Base-by-base conservation (phyloP, 1,139 yeast genomes). In the Pichia norvegensis region DNA sequence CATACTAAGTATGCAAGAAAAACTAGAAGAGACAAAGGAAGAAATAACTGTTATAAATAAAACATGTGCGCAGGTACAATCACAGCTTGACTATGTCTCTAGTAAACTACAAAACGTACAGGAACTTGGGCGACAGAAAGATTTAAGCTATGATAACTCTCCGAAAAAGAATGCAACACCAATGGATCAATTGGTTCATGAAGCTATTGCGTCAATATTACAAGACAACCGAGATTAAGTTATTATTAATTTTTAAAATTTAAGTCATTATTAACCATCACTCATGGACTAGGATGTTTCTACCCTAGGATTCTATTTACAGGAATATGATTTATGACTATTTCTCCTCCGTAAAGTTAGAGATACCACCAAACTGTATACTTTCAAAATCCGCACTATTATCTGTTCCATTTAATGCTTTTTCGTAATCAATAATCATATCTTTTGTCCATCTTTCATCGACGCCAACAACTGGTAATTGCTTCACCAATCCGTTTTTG, bases 1-100 rank as follows among this genome's bases (percentile, higher is more conserved):
- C 55, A 77, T 77, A 29, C 67, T 76, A 69, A 64, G 72, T 45
- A 63, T 76, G 49, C 70, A 69, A 51, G 70, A 70, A 42, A 74
- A 74, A 52, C 72, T 77, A 35, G 68, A 66, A 27, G 55, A 62
- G 25, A 74, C 75, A 50, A 57, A 60, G 39, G 59, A 58, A 14
- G 77, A 74, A 45, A 74, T 76, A 8, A 61, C 59, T 5, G 56
- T 59, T 33, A 75, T 77, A 14, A 72, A 73, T 29, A 54, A 53
- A 16, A 72, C 71, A 47, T 69, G 54, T 45, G 46, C 50, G 4
- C 67, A 64, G 1, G 67, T 76, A 7, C 69, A 66, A 48, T 46
- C 48, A 1, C 68, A 67, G 48, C 66, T 76, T 11, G 51, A 59
- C 38, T 52, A 52, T 22, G 58, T 74, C 14, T 48, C 64, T 9